phyloP scores from a whole-genome alignment of 2,329 filamentous ascomycete genomes.

The Alternaria panax region DNA sequence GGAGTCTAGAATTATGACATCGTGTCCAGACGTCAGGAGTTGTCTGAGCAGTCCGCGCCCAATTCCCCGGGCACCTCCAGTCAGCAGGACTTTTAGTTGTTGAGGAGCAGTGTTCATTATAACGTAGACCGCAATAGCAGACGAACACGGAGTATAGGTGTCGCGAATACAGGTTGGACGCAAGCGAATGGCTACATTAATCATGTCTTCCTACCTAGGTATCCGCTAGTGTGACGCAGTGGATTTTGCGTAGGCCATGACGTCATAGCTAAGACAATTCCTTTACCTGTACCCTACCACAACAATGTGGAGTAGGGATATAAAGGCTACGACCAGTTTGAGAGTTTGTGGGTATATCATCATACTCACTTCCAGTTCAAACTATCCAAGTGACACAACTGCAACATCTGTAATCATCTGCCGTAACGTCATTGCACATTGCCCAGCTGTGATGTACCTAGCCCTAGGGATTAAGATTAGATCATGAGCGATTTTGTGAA shows the following conservation, averaged over 20 bases:
- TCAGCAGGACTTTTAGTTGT: slow-evolving; percentile 46
- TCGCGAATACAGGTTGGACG: not conserved
- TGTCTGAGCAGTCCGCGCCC: slow-evolving; percentile 56
- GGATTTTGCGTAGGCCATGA: not conserved
- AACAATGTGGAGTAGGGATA: not conserved
- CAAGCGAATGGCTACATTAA: not conserved
- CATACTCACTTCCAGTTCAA: not conserved
- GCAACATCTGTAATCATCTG: not conserved
- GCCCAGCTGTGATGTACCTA: not conserved
- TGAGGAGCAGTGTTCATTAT: slow-evolving; percentile 8
- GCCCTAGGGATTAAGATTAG: no score
- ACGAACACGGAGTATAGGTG: not conserved
- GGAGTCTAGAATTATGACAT: slow-evolving; percentile 56
- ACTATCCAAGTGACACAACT: not conserved
- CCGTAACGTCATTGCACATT: not conserved
- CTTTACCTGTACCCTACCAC: not conserved
- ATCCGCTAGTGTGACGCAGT: no score
- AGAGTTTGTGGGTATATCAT: not conserved
- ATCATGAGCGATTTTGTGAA: no score
- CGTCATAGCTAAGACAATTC: not conserved
- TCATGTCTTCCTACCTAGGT: not conserved
- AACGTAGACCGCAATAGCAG: not conserved
- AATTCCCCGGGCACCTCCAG: slow-evolving; percentile 57
- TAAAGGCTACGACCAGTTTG: not conserved
- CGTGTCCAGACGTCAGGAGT: slow-evolving; percentile 53